These are phyloP conservation scores for Cardamine occulta DNA, from an alignment of 345 rosid species.

Conservation along the genomic window DNA sequence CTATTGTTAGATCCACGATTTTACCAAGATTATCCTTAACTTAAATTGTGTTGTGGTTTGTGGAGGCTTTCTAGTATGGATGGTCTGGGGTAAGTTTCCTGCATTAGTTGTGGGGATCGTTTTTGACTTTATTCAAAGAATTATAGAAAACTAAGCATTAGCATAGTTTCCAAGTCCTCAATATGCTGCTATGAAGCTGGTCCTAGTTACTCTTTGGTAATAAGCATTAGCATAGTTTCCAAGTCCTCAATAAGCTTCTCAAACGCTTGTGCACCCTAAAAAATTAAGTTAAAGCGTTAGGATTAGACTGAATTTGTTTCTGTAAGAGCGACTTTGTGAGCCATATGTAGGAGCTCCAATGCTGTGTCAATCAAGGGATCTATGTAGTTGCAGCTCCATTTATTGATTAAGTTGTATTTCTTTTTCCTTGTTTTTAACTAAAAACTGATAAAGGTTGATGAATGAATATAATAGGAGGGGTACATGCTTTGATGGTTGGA, in stretches of 20 bases:
- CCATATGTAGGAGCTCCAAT: background rate
- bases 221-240: constrained; percentile 2
- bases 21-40: background rate
- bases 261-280: background rate
- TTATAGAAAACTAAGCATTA: background rate
- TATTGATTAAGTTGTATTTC: background rate
- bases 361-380: background rate
- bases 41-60: background rate
- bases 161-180: too few species aligned
- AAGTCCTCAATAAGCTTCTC: background rate
- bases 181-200: background rate
- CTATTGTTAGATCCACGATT: background rate
- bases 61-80: constrained; percentile 15
- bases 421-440: constrained; percentile 38
- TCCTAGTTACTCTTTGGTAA: background rate
- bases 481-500: constrained; percentile 99
- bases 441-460: background rate
- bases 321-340: background rate
- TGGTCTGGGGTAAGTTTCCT: constrained; percentile 3
- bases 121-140: background rate
- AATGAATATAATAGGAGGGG: constrained; percentile 68
- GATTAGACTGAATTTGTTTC: background rate
- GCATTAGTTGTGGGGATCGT: background rate
- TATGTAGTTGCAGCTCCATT: constrained; percentile 4
- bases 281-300: background rate